phyloP scores from a whole-genome alignment of 148 eudicot species.

The Rhododendron ovatum region DNA sequence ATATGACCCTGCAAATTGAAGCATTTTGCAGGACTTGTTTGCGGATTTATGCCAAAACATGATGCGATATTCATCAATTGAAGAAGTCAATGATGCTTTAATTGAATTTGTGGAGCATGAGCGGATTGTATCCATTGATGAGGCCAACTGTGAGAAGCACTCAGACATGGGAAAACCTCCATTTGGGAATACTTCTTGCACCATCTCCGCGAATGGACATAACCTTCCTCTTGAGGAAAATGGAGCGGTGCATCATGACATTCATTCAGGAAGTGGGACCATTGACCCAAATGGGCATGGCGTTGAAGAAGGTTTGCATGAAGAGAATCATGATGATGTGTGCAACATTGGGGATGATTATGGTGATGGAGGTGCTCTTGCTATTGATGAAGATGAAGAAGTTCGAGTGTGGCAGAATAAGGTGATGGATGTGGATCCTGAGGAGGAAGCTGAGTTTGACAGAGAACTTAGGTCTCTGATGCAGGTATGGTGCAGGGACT shows the following conservation, averaged over 20 bases:
- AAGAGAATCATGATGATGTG: constrained; percentile 54
- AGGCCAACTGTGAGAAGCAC: constrained; percentile 53
- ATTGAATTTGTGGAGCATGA: constrained; percentile 81
- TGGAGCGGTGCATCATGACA: constrained; percentile 56
- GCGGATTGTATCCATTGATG: constrained; percentile 36
- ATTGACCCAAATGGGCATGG: constrained; percentile 52
- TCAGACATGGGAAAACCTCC: constrained; percentile 46
- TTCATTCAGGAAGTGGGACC: constrained; percentile 70
- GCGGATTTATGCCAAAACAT: constrained; percentile 88
- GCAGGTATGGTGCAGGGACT: constrained; percentile 36
- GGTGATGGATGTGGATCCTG: constrained; percentile 50
- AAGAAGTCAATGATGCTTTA: constrained; percentile 73
- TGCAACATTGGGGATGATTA: constrained; percentile 68
- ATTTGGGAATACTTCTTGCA: constrained; percentile 39
- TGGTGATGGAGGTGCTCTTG: constrained; percentile 49
- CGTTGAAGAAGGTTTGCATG: constrained; percentile 68
- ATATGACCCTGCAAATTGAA: constrained; percentile 1
- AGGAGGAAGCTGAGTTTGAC: constrained; percentile 91
- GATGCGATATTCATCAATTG: constrained; percentile 72
- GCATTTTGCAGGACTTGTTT: constrained; percentile 62
- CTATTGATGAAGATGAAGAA: constrained; percentile 82
- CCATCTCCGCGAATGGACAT: constrained; percentile 45
- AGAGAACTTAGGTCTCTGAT: constrained; percentile 81
- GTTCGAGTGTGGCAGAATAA: constrained; percentile 46
- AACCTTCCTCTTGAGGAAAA: constrained; percentile 45